These are phyloP conservation scores for Elaeagnus macrophylla DNA, from an alignment of 306 rosid species.

Conservation along the genomic window DNA sequence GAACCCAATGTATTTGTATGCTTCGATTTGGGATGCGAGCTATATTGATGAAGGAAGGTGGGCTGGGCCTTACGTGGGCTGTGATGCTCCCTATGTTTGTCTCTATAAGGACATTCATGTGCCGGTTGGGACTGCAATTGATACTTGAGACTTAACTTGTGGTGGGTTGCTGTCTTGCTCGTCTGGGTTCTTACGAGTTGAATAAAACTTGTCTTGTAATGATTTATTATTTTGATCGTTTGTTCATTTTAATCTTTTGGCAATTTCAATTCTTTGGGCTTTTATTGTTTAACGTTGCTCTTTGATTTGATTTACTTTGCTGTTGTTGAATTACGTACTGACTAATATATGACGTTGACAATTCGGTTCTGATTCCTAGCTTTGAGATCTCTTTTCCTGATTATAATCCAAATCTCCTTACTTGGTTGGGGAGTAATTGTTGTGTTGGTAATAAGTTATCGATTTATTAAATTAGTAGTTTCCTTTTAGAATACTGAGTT, in stretches of 20 bases:
- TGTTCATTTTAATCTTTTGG: background rate
- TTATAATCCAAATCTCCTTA: too few species aligned
- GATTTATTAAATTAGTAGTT: too few species aligned
- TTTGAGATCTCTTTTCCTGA: too few species aligned
- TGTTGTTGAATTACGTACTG: too few species aligned
- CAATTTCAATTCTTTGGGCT: background rate
- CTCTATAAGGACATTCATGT: conserved; percentile 49
- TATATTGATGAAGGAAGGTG: conserved; percentile 41
- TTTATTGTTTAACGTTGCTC: too few species aligned
- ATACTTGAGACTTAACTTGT: too few species aligned
- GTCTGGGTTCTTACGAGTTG: background rate
- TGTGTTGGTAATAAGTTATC: too few species aligned
- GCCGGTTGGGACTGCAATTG: conserved; percentile 19
- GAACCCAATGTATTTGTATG: conserved; percentile 50
- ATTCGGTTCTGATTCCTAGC: too few species aligned
- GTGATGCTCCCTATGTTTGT: conserved; percentile 55
- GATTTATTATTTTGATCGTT: background rate
- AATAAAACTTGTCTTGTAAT: background rate
- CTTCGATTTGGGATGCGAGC: conserved; percentile 61
- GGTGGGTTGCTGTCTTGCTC: conserved; percentile 11
- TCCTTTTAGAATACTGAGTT: too few species aligned
- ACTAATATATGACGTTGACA: too few species aligned
- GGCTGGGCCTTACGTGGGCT: conserved; percentile 41
- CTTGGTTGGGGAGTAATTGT: too few species aligned
- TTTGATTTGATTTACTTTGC: too few species aligned